A percentile compares a stretch with the other conserved stretches of the same genome.
Conservation (phyloP, 768 basidiomycete species). For the Tricholoma bakamatsutake region DNA sequence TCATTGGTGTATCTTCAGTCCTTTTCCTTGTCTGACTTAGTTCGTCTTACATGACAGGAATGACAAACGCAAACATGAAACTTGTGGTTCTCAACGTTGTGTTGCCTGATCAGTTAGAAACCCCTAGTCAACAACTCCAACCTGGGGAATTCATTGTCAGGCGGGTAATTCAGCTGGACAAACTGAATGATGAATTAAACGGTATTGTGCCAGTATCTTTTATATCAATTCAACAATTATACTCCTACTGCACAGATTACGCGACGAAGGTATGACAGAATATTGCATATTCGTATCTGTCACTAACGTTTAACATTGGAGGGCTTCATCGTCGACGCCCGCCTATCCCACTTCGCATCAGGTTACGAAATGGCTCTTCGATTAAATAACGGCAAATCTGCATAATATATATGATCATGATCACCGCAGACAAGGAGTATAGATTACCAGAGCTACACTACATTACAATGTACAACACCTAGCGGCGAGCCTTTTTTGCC, state of each 20-base stretch:
- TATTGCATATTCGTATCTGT: background rate
- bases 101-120: constrained; percentile 60
- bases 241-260: constrained; percentile 38
- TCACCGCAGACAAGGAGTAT: background rate
- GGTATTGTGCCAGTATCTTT: constrained; percentile 37
- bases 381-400: constrained; percentile 11
- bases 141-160: constrained; percentile 81
- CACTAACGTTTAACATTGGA: constrained; percentile 15
- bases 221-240: constrained; percentile 1
- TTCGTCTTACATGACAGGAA: constrained; percentile 42
- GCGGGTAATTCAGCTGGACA: constrained; percentile 61
- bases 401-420: background rate
- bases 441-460: background rate
- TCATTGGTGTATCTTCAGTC: constrained; percentile 19
- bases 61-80: constrained; percentile 94
- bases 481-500: constrained; percentile 47
- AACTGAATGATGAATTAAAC: constrained; percentile 57
- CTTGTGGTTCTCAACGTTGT: constrained; percentile 68
- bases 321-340: constrained; percentile 71
- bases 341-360: constrained; percentile 66
- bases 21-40: background rate
- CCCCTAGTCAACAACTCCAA: constrained; percentile 72
- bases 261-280: constrained; percentile 40
- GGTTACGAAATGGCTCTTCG: constrained; percentile 57
- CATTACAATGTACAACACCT: constrained; percentile 4